Base-by-base conservation (phyloP, 75 land plant genomes). In the Pinus albicaulis region DNA sequence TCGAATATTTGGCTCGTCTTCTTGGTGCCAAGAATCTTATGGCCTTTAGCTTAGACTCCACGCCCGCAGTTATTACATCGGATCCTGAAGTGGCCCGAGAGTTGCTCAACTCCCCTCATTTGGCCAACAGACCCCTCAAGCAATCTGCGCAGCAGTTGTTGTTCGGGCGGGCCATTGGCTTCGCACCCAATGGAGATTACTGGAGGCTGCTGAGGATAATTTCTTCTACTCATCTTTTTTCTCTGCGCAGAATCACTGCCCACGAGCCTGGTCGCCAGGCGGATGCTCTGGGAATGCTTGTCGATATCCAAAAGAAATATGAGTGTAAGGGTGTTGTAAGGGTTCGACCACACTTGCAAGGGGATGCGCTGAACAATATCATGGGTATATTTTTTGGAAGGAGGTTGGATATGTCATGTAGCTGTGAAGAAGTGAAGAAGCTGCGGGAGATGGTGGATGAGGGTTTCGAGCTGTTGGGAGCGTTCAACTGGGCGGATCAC, bases 131-230 rank as follows among this genome's bases (percentile, higher is more conserved):
- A 55, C 95, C 95, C 0, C 70, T 93, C 31, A 93, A 93, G 80
- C 80, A 87, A 31, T 88, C 91, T 8, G 93, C 95, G n/a, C 73
- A 81, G 72, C 59, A 70, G 73, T 88, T 93, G 20, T 81, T 93
- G 81, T 91, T 93, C 56, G 76, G 93, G 8, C 77, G 92, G 7
- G 92, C 95, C 34, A 92, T 92, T 14, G 93, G 93, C 22, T 92
- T 92, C 52, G 89, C 94, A 0, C 92, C 92, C 0, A 77, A 74
- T 24, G 95, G 93, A 19, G 59, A 82, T 1, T 88, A 92, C 80
- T 92, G 95, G 95, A 77, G 89, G 28, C 55, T 84, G 36, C 82
- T 92, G 12, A 62, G 92, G 8, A 63, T 89, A 26, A 88, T 93
- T 55, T 91, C 93, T 1, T 76, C 95, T 12, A 72, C 89, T 25